phyloP scores from a whole-genome alignment of 768 basidiomycete genomes.

The Phlegmacium glaucopus region DNA sequence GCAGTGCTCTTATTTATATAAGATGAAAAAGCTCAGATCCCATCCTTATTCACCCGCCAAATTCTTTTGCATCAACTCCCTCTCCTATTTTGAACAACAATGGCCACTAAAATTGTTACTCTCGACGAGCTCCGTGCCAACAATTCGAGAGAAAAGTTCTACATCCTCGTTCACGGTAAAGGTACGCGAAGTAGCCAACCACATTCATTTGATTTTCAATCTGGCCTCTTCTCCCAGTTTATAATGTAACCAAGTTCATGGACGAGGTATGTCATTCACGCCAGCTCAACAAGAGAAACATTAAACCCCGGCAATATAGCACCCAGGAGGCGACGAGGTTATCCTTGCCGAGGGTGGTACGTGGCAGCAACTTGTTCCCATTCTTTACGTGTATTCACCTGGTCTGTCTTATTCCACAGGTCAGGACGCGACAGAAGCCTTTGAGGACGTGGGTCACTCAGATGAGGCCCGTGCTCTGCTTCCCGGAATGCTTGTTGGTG shows the following conservation, averaged over 20 bases:
- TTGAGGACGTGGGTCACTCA: constrained; percentile 99
- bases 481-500: constrained; percentile 74
- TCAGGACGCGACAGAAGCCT: constrained; percentile 95
- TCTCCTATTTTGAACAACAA: constrained; percentile 20
- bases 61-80: constrained; percentile 21
- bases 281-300: not conserved
- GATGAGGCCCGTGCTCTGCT: constrained; percentile 93
- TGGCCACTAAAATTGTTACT: constrained; percentile 56
- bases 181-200: constrained; percentile 51
- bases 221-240: constrained; percentile 55
- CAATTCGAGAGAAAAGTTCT: constrained; percentile 71
- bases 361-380: constrained; percentile 29
- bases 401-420: constrained; percentile 40
- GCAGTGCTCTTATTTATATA: constrained; percentile 16
- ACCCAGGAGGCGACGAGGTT: constrained; percentile 98
- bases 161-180: constrained; percentile 81
- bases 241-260: constrained; percentile 90
- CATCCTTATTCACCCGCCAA: constrained; percentile 20
- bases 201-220: constrained; percentile 27
- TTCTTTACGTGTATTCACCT: constrained; percentile 9
- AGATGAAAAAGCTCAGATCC: constrained; percentile 11
- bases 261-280: constrained; percentile 71
- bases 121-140: constrained; percentile 77
- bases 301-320: constrained; percentile 34
- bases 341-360: constrained; percentile 87